Evolutionary conservation across 768 basidiomycete species (phyloP).

Genomic region (Brasilioporus rufonigricans): DNA sequence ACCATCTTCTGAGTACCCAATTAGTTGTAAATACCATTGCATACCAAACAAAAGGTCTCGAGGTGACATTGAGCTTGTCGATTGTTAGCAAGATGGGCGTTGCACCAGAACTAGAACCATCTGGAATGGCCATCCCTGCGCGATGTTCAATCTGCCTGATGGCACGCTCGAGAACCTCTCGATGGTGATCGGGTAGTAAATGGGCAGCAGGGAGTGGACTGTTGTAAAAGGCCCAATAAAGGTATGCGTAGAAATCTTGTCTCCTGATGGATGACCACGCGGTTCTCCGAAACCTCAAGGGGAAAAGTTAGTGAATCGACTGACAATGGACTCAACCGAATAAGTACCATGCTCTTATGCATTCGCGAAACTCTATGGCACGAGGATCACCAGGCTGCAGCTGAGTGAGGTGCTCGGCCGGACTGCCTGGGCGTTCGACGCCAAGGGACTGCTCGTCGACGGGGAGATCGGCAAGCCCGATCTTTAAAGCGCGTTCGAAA

Average conservation of each 20-base stretch:
- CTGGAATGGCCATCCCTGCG: slow-evolving; percentile 60
- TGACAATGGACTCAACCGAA: neutral
- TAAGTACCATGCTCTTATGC: slow-evolving; percentile 53
- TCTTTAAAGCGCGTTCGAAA: slow-evolving; percentile 60
- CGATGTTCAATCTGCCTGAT: slow-evolving; percentile 68
- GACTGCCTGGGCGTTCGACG: slow-evolving; percentile 53
- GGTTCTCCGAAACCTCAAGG: slow-evolving; percentile 62
- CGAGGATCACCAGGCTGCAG: slow-evolving; percentile 66
- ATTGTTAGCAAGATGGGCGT: slow-evolving; percentile 68
- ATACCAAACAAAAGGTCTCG: slow-evolving; percentile 71
- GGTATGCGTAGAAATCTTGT: slow-evolving; percentile 66
- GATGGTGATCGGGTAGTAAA: slow-evolving; percentile 44
- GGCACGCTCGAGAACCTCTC: slow-evolving; percentile 53
- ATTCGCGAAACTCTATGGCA: slow-evolving; percentile 69
- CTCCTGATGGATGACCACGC: slow-evolving; percentile 71
- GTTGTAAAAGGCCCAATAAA: slow-evolving; percentile 84
- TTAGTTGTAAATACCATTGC: slow-evolving; percentile 49
- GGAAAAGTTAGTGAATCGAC: neutral
- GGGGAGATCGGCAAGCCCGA: slow-evolving; percentile 57
- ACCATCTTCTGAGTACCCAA: slow-evolving; percentile 42
- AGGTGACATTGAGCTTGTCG: slow-evolving; percentile 68
- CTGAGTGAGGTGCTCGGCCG: slow-evolving; percentile 53
- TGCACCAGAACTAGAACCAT: slow-evolving; percentile 53
- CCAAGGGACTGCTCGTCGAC: slow-evolving; percentile 55
- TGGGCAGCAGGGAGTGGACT: slow-evolving; percentile 54